Percentiles rank a stretch among this genome's conserved stretches.
Conservation (phyloP, 805 yeast genomes). For the Starmerella scarabaei region DNA sequence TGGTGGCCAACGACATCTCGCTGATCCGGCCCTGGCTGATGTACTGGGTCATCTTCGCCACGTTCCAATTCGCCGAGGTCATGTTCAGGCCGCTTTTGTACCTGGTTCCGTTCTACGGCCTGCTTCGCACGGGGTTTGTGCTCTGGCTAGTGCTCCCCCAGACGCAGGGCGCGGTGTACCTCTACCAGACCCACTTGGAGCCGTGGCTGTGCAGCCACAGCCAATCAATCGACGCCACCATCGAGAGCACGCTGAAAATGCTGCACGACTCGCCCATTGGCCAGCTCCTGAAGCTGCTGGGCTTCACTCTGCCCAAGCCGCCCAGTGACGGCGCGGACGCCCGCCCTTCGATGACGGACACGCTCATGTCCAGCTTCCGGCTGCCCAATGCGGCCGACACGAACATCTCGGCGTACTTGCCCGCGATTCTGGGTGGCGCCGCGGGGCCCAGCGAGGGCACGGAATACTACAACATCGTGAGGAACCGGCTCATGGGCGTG, state of each 20-base stretch:
- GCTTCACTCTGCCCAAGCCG: slow-evolving; percentile 13
- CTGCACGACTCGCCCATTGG: slow-evolving; percentile 9
- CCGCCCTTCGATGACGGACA: slow-evolving; percentile 8
- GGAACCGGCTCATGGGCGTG: slow-evolving; percentile 13
- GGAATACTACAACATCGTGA: slow-evolving; percentile 3
- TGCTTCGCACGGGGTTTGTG: slow-evolving; percentile 37
- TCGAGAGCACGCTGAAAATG: slow-evolving; percentile 14
- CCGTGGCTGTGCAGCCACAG: slow-evolving; percentile 33
- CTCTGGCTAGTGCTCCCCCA: slow-evolving; percentile 51
- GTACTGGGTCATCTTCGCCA: slow-evolving; percentile 56
- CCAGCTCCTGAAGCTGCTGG: slow-evolving; percentile 13
- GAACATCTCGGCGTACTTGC: slow-evolving; percentile 18
- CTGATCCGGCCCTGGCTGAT: slow-evolving; percentile 36
- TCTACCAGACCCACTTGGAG: slow-evolving; percentile 30
- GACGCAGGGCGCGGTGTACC: slow-evolving; percentile 34
- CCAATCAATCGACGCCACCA: slow-evolving; percentile 25
- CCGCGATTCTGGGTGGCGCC: slow-evolving; percentile 5
- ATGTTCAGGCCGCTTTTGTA: slow-evolving; percentile 34
- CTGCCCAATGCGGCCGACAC: slow-evolving; percentile 19
- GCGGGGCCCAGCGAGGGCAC: neutral
- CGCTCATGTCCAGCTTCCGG: slow-evolving; percentile 23
- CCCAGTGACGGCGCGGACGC: slow-evolving; percentile 2
- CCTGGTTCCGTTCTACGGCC: slow-evolving; percentile 43
- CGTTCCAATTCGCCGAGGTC: slow-evolving; percentile 31
- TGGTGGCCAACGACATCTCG: slow-evolving; percentile 32